These are phyloP conservation scores for Wickerhamomyces strasburgensis DNA, from an alignment of 805 yeast species.

Conservation along the genomic window DNA sequence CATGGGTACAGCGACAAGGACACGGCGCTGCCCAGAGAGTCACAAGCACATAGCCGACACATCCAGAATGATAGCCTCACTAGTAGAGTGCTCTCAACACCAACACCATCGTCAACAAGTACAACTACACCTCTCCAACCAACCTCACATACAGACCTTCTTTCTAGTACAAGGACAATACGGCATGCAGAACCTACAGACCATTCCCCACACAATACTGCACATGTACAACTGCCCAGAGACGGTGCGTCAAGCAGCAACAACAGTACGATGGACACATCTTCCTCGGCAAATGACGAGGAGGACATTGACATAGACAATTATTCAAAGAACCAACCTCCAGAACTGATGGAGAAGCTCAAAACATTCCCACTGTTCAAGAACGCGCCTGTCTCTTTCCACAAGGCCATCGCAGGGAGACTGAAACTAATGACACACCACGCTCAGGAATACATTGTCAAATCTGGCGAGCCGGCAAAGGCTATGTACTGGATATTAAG, in stretches of 20 bases:
- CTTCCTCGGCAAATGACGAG: conserved; percentile 6
- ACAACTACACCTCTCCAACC: no score
- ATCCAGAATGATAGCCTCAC: no score
- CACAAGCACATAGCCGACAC: no score
- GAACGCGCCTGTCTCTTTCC: conserved; percentile 63
- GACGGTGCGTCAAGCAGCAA: neutral
- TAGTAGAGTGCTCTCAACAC: no score
- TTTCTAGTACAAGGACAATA: no score
- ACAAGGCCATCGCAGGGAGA: conserved; percentile 51
- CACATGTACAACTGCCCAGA: no score
- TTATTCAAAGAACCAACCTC: conserved; percentile 32
- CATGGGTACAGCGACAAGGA: no score
- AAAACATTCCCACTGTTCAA: conserved; percentile 60
- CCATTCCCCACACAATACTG: no score
- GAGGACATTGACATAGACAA: conserved; percentile 12
- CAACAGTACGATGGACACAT: neutral
- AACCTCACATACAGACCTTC: no score
- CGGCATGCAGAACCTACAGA: no score
- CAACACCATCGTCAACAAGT: no score
- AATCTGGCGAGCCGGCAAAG: conserved; percentile 66
- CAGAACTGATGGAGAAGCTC: conserved; percentile 48
- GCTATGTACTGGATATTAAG: conserved; percentile 78
- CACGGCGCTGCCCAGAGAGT: no score
- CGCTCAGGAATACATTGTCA: conserved; percentile 66
- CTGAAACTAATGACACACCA: conserved; percentile 55